Evolutionary conservation across 257 asterid species (phyloP), one percentile per base, ranked within the genome.

Genomic region (Gentiana dahurica): DNA sequence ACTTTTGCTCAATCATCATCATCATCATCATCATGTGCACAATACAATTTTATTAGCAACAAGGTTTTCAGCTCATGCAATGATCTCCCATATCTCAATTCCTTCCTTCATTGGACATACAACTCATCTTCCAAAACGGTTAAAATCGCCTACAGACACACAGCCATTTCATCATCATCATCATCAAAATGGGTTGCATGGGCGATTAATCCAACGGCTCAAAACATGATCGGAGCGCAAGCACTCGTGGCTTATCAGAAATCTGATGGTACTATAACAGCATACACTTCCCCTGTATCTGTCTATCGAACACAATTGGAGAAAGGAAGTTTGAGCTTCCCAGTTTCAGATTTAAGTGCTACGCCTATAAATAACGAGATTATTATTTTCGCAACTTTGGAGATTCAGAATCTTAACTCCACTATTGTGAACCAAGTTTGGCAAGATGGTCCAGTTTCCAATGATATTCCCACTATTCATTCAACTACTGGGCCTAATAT

Each of bases 21-120:
- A 24, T 24, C 24, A 24, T 24, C 24, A 24, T 24, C 24, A 24
- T 24, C 49, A 32, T 84, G 94, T 61, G 5, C 75, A 0, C 2
- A 45, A 34, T 59, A 61, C 57, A 9, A 34, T 6, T 87, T 81
- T 61, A 12, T 68, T 5, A 70, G 65, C 76, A 64, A 56, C 47
- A 58, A 8, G 3, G 3, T 0, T 0, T 87, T 59, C 67, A 36
- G 71, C 0, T 41, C 75, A 0, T 87, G 94, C 36, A 67, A 12
- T 51, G 5, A 2, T 35, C 89, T 87, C 4, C 87, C 92, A 0
- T 78, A 65, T 4, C 76, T 87, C 3, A 65, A 59, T 75, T 62
- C 96, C 1, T 73, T 78, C 77, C 73, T 87, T 0, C 96, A 87
- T 64, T 87, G 86, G 83, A 87, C 24, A 54, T 84, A 84, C 74